Conservation (phyloP, 2,329 filamentous ascomycete genomes). For the Paraconiothyrium sp. region DNA sequence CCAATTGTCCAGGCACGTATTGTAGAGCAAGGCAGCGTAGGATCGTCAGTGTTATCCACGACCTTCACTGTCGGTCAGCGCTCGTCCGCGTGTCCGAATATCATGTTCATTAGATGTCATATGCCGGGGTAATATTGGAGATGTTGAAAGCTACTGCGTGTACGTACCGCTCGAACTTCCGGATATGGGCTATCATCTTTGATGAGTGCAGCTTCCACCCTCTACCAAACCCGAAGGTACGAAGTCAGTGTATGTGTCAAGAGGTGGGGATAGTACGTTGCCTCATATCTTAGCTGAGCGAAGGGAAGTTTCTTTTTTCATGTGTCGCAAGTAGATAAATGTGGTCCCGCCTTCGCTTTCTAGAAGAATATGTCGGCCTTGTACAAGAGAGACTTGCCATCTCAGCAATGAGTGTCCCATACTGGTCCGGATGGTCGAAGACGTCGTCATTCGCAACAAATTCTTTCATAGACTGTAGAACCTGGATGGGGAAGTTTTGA, state of each 20-base stretch:
- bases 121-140: not conserved
- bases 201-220: constrained; percentile 64
- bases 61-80: constrained; percentile 5
- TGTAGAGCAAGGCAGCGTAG: constrained; percentile 32
- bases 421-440: constrained; percentile 33
- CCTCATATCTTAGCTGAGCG: too few relatives aligned
- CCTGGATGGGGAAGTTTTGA: constrained; percentile 58
- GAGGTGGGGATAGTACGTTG: too few relatives aligned
- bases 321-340: too few relatives aligned
- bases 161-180: constrained; percentile 24
- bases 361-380: too few relatives aligned
- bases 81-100: not conserved
- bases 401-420: constrained; percentile 59
- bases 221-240: constrained; percentile 28
- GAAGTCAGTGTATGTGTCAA: too few relatives aligned
- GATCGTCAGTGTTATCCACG: constrained; percentile 21
- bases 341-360: too few relatives aligned
- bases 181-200: constrained; percentile 45
- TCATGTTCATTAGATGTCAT: not conserved
- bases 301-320: too few relatives aligned
- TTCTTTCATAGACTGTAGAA: constrained; percentile 53
- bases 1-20: constrained; percentile 22
- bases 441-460: constrained; percentile 58
- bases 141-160: not conserved
- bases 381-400: constrained; percentile 44